phyloP scores from a whole-genome alignment of 805 yeast species.

The Spathaspora girioi region DNA sequence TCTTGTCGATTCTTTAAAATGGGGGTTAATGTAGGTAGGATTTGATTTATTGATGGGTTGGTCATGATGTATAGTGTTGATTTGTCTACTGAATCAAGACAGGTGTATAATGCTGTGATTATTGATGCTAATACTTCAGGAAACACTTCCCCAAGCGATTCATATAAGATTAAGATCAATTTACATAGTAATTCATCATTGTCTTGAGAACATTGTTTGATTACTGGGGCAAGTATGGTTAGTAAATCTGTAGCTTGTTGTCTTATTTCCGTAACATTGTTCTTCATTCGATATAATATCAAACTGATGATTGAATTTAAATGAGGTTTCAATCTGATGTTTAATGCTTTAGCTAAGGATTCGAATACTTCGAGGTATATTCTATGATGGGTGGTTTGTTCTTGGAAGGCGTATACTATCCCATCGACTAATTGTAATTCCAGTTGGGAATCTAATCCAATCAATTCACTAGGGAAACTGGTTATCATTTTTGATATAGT shows the following conservation, averaged over 20 bases:
- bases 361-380: constrained; percentile 63
- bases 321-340: constrained; percentile 64
- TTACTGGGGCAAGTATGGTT: constrained; percentile 58
- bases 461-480: constrained; percentile 22
- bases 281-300: constrained; percentile 66
- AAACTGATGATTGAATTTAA: constrained; percentile 69
- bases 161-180: constrained; percentile 75
- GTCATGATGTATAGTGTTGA: constrained; percentile 47
- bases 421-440: constrained; percentile 78
- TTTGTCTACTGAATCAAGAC: constrained; percentile 59
- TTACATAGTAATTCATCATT: constrained; percentile 62
- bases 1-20: constrained; percentile 86
- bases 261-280: constrained; percentile 67
- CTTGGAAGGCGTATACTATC: constrained; percentile 73
- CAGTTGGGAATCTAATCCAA: constrained; percentile 58
- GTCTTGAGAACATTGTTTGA: constrained; percentile 55
- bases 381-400: constrained; percentile 58
- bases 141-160: constrained; percentile 88
- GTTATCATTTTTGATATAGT: constrained; percentile 58
- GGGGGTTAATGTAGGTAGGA: constrained; percentile 87
- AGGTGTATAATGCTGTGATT: constrained; percentile 62
- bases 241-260: constrained; percentile 83
- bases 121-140: constrained; percentile 93
- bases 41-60: constrained; percentile 74
- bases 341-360: constrained; percentile 58